These are phyloP conservation scores for Haplosporangium gracile DNA, from an alignment of 192 early-diverging fungal genomes.

Conservation along the genomic window DNA sequence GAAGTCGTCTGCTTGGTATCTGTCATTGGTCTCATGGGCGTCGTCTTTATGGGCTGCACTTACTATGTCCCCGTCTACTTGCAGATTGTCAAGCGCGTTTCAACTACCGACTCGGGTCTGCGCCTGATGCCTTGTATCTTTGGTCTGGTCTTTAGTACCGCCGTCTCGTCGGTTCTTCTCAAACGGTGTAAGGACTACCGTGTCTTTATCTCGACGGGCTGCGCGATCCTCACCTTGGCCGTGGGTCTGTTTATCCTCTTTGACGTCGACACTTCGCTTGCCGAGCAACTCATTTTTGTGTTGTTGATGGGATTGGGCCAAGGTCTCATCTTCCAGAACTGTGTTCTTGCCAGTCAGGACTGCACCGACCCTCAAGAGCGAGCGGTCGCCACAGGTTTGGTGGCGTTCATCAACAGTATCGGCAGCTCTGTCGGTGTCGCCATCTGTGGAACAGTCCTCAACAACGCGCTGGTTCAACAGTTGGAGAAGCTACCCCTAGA, in stretches of 20 bases:
- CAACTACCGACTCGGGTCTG: conserved; percentile 81
- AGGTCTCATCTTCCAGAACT: conserved; percentile 81
- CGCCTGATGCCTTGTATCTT: conserved; percentile 77
- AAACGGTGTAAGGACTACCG: conserved; percentile 66
- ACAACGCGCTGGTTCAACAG: conserved; percentile 50
- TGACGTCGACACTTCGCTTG: conserved; percentile 59
- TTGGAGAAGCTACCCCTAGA: conserved; percentile 16
- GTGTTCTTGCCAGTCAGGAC: conserved; percentile 74
- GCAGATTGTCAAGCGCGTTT: conserved; percentile 79
- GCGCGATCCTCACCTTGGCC: conserved; percentile 71
- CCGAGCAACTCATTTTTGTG: conserved; percentile 68
- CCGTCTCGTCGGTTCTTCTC: conserved; percentile 65
- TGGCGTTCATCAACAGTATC: conserved; percentile 69
- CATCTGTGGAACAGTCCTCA: conserved; percentile 48
- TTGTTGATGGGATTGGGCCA: conserved; percentile 81
- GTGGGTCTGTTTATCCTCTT: conserved; percentile 74
- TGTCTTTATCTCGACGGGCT: conserved; percentile 72
- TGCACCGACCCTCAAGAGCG: conserved; percentile 68
- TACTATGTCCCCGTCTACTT: conserved; percentile 87
- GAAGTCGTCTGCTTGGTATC: conserved; percentile 67
- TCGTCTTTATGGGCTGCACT: conserved; percentile 69
- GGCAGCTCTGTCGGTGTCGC: conserved; percentile 55
- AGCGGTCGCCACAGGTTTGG: conserved; percentile 74
- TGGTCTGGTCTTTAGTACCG: conserved; percentile 74
- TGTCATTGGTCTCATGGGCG: conserved; percentile 68